phyloP scores from a whole-genome alignment of 2,329 filamentous ascomycete genomes.

The Chaetomium olivaceum region DNA sequence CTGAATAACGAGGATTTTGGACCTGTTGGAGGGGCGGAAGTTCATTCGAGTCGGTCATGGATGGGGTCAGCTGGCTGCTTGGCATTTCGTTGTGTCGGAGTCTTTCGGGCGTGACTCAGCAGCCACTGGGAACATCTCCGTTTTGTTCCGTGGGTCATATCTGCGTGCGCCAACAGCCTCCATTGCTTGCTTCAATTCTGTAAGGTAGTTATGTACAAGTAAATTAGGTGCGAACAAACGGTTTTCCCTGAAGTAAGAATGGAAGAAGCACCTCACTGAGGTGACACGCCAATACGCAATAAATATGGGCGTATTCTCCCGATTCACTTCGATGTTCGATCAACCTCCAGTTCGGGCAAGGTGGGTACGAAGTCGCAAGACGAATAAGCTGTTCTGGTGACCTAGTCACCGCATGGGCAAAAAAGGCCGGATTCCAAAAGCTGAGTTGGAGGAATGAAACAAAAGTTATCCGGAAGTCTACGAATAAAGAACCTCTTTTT shows the following conservation, averaged over 20 bases:
- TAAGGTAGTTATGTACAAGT: too few relatives aligned
- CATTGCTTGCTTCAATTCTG: not conserved
- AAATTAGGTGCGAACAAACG: not conserved
- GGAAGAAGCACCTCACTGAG: not conserved
- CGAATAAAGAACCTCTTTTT: too few relatives aligned
- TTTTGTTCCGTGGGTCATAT: not conserved
- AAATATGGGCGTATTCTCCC: not conserved
- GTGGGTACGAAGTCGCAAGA: too few relatives aligned
- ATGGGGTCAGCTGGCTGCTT: constrained; percentile 4
- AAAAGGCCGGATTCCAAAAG: too few relatives aligned
- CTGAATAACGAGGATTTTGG: not conserved
- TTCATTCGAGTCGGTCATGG: not conserved
- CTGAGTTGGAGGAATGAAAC: too few relatives aligned
- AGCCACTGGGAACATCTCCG: not conserved
- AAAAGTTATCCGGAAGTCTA: too few relatives aligned
- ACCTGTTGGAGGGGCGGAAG: not conserved
- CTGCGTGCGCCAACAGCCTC: too few relatives aligned
- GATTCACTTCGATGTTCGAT: not conserved
- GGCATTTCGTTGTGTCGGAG: not conserved
- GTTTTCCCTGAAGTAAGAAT: not conserved
- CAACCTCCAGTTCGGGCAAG: too few relatives aligned
- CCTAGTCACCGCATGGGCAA: too few relatives aligned
- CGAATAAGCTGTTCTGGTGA: not conserved
- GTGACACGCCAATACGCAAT: not conserved
- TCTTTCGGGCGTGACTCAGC: constrained; percentile 4